Conservation (phyloP, 2,329 filamentous ascomycete species). For the Pestalotiopsis fici region DNA sequence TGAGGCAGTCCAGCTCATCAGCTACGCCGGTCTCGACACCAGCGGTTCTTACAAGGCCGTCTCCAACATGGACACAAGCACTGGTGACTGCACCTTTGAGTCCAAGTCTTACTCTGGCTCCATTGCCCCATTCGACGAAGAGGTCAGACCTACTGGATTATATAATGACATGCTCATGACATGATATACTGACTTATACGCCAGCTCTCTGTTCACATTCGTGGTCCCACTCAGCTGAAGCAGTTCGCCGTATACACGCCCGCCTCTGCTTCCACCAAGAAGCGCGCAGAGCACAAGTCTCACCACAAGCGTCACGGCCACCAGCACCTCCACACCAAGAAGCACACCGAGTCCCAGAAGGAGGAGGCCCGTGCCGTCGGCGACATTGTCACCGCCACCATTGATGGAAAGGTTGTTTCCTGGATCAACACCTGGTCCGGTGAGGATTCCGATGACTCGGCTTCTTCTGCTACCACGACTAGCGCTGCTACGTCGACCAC, state of each 20-base stretch:
- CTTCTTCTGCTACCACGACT: conserved; percentile 15
- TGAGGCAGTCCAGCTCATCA: conserved; percentile 63
- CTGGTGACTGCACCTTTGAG: conserved; percentile 55
- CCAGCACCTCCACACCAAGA: conserved; percentile 48
- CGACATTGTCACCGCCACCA: conserved; percentile 57
- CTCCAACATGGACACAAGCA: conserved; percentile 53
- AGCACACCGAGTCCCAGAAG: conserved; percentile 34
- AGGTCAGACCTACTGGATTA: conserved; percentile 50
- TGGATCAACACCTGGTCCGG: conserved; percentile 61
- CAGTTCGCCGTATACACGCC: conserved; percentile 70
- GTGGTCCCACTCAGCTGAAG: conserved; percentile 68
- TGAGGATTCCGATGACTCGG: conserved; percentile 16
- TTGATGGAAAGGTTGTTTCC: conserved; percentile 56
- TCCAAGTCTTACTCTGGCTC: conserved; percentile 57
- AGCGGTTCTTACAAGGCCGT: conserved; percentile 67
- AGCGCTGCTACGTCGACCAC: conserved; percentile 12
- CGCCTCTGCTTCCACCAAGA: conserved; percentile 44
- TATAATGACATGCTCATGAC: not conserved
- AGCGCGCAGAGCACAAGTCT: conserved; percentile 33
- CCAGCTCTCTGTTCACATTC: conserved; percentile 72
- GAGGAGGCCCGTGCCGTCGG: conserved; percentile 45
- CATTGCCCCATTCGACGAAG: conserved; percentile 69
- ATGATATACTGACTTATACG: conserved; percentile 13
- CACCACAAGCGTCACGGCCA: conserved; percentile 47
- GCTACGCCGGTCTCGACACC: conserved; percentile 64